Base-by-base conservation (phyloP, 257 asterid species). In the Capsicum pubescens region DNA sequence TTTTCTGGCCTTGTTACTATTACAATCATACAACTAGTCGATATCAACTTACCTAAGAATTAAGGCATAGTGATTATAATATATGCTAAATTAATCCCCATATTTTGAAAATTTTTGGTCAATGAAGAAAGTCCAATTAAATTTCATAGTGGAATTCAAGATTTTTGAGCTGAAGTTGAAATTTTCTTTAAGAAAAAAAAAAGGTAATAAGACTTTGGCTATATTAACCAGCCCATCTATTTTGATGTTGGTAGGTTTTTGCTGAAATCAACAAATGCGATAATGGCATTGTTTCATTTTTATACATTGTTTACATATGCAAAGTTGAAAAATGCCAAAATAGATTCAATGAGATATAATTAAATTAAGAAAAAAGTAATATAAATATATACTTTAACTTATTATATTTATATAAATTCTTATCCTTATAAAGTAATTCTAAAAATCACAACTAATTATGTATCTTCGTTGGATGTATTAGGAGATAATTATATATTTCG, bases 161-260 rank as follows among this genome's bases (percentile, higher is more conserved):
- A 21, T 76, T 76, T 13, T 76, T 76, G 63, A 50, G 81, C 21
- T 11, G 14, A 76, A 76, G 13, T 76, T 48, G 60, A 48, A 19
- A 2, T 74, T 69, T 76, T 52, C 26, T 74, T n/a, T 10, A 16
- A 35, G 68, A 15, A 58, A 10, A 84, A 57, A 42, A 48, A 52
- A 76, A 52, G 48, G 21, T 76, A 19, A 26, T 12, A 50, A 52
- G 26, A 52, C 61, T 52, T 26, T 8, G 10, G 19, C n/a, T 21
- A 21, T 52, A 39, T 12, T 68, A 50, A 46, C 63, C 21, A 76
- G 63, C 81, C 48, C 81, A 76, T 50, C 63, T 1, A 13, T 52
- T 76, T 76, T 76, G 81, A 52, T 76, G 26, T 76, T 52, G 81
- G 81, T 76, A 52, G 63, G 81, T 50, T 74, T n/a, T 68, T 21